Base-by-base conservation (phyloP, 257 asterid genomes). In the Scutellaria galericulata region DNA sequence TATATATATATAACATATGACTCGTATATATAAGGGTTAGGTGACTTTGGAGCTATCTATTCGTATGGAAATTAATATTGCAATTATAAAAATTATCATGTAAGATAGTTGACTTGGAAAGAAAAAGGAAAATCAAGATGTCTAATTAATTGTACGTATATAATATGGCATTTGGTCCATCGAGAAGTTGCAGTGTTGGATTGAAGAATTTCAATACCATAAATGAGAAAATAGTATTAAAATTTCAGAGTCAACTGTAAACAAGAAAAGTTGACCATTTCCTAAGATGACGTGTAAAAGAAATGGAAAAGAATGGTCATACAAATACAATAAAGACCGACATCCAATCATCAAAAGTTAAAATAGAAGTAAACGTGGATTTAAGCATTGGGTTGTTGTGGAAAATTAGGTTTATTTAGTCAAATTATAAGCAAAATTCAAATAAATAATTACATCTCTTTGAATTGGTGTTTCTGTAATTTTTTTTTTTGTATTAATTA, bases 241-340 rank as follows among this genome's bases (percentile, higher is more conserved):
- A 71, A 66, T 20, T 60, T 59, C 53, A 66, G 52, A 80, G 84
- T 80, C 83, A 75, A 60, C 53, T 57, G 7, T 24, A 3, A 64
- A 58, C 7, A 40, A 13, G 14, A 51, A 79, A 70, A 1, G 27
- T 70, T 69, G 77, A 65, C 63, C n/a, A 42, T 50, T 39, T 0
- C 15, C 10, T 48, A 10, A 2, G 20, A 66, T 46, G 39, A 45
- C 3, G 5, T 59, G 66, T 40, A 7, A 15, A 27, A 56, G 52
- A 22, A 27, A 9, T 5, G 0, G 12, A 6, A 4, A 24, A 37
- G 9, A 42, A 35, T 8, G 75, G 59, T 37, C 70, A 5, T 5
- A 9, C 9, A 64, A 70, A 5, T 5, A 9, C 9, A 64, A 70
- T 37, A 51, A 54, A 62, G 70, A 74, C 83, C 73, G 66, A 79